Conservation (phyloP, 139 green algal genomes). For the Chlorella sp. region DNA sequence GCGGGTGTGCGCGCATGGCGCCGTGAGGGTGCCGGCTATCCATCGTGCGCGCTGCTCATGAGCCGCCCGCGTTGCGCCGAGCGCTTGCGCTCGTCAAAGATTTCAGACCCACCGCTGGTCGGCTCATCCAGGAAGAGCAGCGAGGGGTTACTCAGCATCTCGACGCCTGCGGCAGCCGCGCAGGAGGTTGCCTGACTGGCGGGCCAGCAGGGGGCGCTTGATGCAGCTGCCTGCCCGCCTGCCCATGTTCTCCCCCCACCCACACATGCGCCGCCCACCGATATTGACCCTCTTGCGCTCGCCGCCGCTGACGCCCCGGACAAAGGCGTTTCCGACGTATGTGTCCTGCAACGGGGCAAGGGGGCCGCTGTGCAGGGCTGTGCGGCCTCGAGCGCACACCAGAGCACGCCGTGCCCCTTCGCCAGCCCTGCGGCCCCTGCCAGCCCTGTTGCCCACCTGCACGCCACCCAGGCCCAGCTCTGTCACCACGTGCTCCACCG, state of each 20-base stretch:
- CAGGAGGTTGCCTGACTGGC: no score
- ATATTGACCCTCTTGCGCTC: constrained; percentile 57
- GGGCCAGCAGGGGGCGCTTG: no score
- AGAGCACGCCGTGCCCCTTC: no score
- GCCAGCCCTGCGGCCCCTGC: no score
- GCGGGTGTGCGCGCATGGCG: no score
- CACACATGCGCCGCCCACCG: constrained; percentile 6
- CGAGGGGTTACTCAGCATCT: constrained; percentile 46
- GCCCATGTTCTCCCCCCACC: background rate
- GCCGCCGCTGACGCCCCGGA: constrained; percentile 51
- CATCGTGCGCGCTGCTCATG: no score
- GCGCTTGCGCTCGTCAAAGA: no score
- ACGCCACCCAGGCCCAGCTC: constrained; percentile 60
- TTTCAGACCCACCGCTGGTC: constrained; percentile 36
- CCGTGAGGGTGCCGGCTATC: no score
- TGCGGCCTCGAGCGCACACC: no score
- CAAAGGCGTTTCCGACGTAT: constrained; percentile 46
- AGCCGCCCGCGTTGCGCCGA: no score
- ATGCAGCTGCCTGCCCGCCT: background rate
- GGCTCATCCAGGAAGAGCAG: constrained; percentile 67
- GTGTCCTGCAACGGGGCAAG: constrained; percentile 45
- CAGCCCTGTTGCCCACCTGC: no score
- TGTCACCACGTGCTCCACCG: constrained; percentile 32
- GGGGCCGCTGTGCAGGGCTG: no score
- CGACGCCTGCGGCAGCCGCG: constrained; percentile 28